phyloP scores from a whole-genome alignment of 768 basidiomycete species.

The Xanthoconium stramineum region DNA sequence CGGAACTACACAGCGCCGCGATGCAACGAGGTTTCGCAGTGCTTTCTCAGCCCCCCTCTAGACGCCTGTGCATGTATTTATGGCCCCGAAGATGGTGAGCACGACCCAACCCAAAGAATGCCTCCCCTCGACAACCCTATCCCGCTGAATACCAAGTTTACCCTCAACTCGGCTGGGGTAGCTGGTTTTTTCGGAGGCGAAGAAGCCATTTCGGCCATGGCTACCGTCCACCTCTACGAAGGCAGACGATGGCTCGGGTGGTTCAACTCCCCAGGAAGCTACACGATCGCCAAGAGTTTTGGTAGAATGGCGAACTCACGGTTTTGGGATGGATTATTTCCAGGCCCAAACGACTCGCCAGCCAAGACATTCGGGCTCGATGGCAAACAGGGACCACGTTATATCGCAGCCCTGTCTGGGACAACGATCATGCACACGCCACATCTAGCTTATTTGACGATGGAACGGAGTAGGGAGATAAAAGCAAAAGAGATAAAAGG shows the following conservation, averaged over 20 bases:
- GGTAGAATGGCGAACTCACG: slow-evolving; percentile 26
- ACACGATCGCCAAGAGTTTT: slow-evolving; percentile 29
- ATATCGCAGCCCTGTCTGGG: slow-evolving; percentile 29
- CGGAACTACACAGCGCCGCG: background rate
- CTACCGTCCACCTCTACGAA: slow-evolving; percentile 28
- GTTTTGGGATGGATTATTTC: slow-evolving; percentile 34
- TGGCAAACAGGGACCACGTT: slow-evolving; percentile 28
- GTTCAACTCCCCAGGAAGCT: slow-evolving; percentile 37
- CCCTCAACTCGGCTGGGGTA: slow-evolving; percentile 30
- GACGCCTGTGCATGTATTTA: background rate
- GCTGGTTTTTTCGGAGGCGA: slow-evolving; percentile 38
- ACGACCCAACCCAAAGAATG: background rate
- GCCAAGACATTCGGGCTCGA: slow-evolving; percentile 28
- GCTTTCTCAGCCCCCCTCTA: background rate
- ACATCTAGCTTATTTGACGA: slow-evolving; percentile 23
- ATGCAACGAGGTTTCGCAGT: background rate
- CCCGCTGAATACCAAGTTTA: slow-evolving; percentile 1
- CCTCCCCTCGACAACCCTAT: slow-evolving; percentile 14
- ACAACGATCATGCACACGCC: slow-evolving; percentile 20
- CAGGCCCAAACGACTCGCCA: slow-evolving; percentile 26
- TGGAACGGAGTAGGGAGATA: slow-evolving; percentile 12
- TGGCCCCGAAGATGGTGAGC: background rate
- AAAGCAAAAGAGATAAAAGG: background rate
- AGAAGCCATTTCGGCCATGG: slow-evolving; percentile 35
- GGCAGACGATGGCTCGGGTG: slow-evolving; percentile 33